A percentile compares a stretch with the other conserved stretches of the same genome.
phyloP scores from a whole-genome alignment of 2,329 filamentous ascomycete species.

The Ophiocordyceps camponoti-rufipedis region DNA sequence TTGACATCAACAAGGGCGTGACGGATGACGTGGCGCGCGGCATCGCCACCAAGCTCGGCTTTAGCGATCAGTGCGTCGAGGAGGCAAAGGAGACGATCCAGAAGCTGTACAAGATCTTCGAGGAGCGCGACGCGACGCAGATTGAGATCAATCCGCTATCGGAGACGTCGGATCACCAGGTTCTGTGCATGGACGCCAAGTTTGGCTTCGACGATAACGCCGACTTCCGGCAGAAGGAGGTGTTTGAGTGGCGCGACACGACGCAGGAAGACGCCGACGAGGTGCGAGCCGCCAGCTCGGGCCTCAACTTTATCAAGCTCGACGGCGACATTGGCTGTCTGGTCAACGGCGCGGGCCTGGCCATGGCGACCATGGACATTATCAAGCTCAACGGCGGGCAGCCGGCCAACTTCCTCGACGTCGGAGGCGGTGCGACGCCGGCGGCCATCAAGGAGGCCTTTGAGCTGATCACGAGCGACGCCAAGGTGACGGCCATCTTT shows the following conservation, averaged over 20 bases:
- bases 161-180: conserved; percentile 95
- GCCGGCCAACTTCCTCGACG: conserved; percentile 97
- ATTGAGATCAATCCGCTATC: conserved; percentile 99
- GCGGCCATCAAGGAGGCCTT: conserved; percentile 95
- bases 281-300: conserved; percentile 86
- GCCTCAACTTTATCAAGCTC: conserved; percentile 99
- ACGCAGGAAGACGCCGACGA: conserved; percentile 95
- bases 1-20: conserved; percentile 88
- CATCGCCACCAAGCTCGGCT: conserved; percentile 83
- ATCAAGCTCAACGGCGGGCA: conserved; percentile 97
- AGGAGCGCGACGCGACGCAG: conserved; percentile 95
- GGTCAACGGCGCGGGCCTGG: conserved; percentile 95
- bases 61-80: conserved; percentile 94
- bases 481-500: conserved; percentile 96
- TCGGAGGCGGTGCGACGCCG: conserved; percentile 91
- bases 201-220: conserved; percentile 98
- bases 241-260: conserved; percentile 85
- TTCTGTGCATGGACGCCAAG: conserved; percentile 98
- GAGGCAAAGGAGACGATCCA: conserved; percentile 93
- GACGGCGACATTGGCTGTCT: conserved; percentile 98
- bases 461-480: conserved; percentile 94
- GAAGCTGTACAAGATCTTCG: conserved; percentile 98
- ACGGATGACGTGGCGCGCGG: conserved; percentile 86
- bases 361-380: conserved; percentile 99
- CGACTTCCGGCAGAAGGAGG: conserved; percentile 92